A percentile compares a stretch with the other conserved stretches of the same genome.
Evolutionary conservation across 2,329 filamentous ascomycete genomes (phyloP).

Genomic region (Xylaria sp.): DNA sequence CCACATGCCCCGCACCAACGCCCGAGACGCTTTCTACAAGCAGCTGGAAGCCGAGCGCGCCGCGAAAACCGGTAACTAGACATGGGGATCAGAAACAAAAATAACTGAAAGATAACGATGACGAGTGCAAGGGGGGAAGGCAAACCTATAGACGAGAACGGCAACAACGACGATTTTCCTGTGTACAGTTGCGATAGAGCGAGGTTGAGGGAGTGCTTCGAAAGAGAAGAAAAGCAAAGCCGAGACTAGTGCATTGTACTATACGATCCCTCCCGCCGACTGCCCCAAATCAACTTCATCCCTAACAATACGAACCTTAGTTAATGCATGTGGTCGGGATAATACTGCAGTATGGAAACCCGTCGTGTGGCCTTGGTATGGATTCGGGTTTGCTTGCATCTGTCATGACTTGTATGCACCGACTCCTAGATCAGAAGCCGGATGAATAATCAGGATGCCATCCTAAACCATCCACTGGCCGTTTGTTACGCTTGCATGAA

Average conservation of each 20-base stretch:
- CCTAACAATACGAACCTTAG: neutral
- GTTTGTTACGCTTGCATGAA: neutral
- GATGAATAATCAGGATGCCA: neutral
- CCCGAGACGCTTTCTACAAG: conserved; percentile 68
- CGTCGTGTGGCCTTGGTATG: neutral
- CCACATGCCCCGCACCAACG: conserved; percentile 68
- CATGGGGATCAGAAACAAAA: neutral
- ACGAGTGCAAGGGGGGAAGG: neutral
- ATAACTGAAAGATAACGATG: conserved; percentile 1
- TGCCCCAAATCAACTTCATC: conserved; percentile 39
- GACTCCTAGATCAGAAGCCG: neutral
- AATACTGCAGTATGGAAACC: neutral
- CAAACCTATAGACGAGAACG: conserved; percentile 38
- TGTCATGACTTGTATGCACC: neutral
- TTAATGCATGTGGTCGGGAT: neutral
- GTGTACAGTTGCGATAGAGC: conserved; percentile 34
- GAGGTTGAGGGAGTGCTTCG: conserved; percentile 33
- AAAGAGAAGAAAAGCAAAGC: conserved; percentile 13
- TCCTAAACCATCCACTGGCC: neutral
- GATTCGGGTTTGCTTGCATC: neutral
- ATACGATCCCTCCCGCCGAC: conserved; percentile 39
- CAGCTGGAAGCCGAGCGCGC: conserved; percentile 68
- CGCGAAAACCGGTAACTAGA: conserved; percentile 44
- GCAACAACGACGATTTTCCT: conserved; percentile 25
- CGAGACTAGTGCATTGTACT: conserved; percentile 40